phyloP scores from a whole-genome alignment of 352 stramenopile species.

The Phytophthora cactorum region DNA sequence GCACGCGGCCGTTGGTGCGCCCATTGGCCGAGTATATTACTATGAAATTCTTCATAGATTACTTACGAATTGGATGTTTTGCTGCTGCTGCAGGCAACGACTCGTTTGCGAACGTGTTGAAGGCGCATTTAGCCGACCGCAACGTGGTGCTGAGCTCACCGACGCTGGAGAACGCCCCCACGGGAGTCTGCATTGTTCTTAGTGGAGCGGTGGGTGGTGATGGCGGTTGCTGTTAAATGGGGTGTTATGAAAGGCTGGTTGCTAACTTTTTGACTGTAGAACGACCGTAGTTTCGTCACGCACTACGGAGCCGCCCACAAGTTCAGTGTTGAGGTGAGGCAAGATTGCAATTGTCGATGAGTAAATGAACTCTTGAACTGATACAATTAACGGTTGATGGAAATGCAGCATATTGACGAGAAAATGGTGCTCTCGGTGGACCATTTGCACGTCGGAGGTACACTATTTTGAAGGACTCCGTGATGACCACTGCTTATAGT shows the following conservation, averaged over 20 bases:
- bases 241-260: not conserved
- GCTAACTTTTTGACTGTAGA: slow-evolving; percentile 27
- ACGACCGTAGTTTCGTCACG: slow-evolving; percentile 84
- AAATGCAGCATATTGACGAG: slow-evolving; percentile 66
- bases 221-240: not conserved
- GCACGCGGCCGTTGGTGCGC: slow-evolving; percentile 62
- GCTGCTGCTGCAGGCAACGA: slow-evolving; percentile 43
- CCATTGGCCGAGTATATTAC: not conserved
- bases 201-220: slow-evolving; percentile 56
- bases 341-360: not conserved
- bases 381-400: slow-evolving; percentile 2
- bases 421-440: slow-evolving; percentile 57
- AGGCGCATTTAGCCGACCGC: slow-evolving; percentile 48
- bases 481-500: slow-evolving; percentile 2
- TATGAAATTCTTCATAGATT: not conserved
- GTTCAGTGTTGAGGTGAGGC: slow-evolving; percentile 63
- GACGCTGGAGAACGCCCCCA: slow-evolving; percentile 44
- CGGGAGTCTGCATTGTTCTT: slow-evolving; percentile 82
- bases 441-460: slow-evolving; percentile 83
- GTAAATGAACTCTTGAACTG: not conserved
- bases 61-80: not conserved
- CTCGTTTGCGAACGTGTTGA: slow-evolving; percentile 51
- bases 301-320: slow-evolving; percentile 75
- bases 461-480: not conserved
- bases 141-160: slow-evolving; percentile 55